Evolutionary conservation across 176 grass and related monocot species (phyloP).

Genomic region (Carex myosuroides): DNA sequence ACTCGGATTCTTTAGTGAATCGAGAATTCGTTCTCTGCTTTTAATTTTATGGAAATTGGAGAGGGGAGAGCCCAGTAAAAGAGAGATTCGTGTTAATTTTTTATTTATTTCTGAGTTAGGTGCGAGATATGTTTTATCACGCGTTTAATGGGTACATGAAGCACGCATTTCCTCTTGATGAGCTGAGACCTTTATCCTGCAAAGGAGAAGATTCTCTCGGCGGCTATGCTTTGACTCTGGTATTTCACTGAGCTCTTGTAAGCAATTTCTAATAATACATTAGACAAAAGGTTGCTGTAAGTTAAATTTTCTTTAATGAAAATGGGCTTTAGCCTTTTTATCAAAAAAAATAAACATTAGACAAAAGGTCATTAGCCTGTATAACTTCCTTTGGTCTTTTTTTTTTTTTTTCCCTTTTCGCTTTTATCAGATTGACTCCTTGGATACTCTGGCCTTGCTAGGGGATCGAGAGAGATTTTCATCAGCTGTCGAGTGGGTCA

Average conservation of each 20-base stretch:
- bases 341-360: no score
- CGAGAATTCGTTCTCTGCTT: not conserved
- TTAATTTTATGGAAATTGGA: not conserved
- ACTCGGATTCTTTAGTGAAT: not conserved
- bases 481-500: slow-evolving; percentile 80
- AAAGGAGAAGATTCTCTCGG: slow-evolving; percentile 94
- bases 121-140: slow-evolving; percentile 97
- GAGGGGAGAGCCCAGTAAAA: not conserved
- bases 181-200: slow-evolving; percentile 82
- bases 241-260: slow-evolving; percentile 31
- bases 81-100: not conserved
- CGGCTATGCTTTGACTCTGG: slow-evolving; percentile 93
- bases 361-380: not conserved
- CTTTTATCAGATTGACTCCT: slow-evolving; percentile 68
- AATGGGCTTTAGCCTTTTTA: no score
- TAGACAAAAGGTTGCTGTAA: not conserved
- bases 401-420: not conserved
- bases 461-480: slow-evolving; percentile 73
- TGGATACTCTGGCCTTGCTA: slow-evolving; percentile 88
- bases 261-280: slow-evolving; percentile 5
- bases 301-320: no score
- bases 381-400: slow-evolving; percentile 6
- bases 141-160: slow-evolving; percentile 97
- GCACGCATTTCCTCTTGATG: slow-evolving; percentile 93
- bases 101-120: slow-evolving; percentile 33